Evolutionary conservation across 2,329 filamentous ascomycete genomes (phyloP).

Genomic region (Alternaria postmessia): DNA sequence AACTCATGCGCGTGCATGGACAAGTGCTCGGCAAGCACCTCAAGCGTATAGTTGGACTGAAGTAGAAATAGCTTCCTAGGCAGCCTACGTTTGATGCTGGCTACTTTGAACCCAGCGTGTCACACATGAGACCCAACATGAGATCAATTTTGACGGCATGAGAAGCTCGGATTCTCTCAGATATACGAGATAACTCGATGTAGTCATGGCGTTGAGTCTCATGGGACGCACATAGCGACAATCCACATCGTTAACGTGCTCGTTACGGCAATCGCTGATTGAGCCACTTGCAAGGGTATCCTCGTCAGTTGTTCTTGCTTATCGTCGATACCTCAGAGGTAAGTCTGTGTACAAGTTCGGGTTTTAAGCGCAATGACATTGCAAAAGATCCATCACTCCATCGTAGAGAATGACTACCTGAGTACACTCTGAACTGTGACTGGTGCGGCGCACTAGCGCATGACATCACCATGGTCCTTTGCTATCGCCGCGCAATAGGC

Average conservation of each 20-base stretch:
- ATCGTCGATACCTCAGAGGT: background rate
- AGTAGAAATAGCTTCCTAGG: background rate
- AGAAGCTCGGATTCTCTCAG: background rate
- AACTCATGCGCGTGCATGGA: too few species aligned
- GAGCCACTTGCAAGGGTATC: background rate
- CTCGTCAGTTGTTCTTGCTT: background rate
- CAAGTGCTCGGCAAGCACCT: background rate
- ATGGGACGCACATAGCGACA: background rate
- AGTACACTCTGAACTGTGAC: background rate
- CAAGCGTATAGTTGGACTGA: background rate
- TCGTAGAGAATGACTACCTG: background rate
- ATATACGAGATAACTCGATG: background rate
- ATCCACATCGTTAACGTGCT: background rate
- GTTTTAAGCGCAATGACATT: background rate
- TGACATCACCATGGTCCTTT: background rate
- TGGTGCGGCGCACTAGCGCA: background rate
- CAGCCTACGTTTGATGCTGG: background rate
- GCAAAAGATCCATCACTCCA: background rate
- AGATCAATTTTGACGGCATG: background rate
- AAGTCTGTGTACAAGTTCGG: background rate
- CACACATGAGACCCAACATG: background rate
- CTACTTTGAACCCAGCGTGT: background rate
- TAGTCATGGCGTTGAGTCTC: background rate
- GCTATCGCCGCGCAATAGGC: background rate
- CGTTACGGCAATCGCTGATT: background rate